phyloP scores from a whole-genome alignment of 1,139 yeast genomes.

The Suhomyces anneliseae region DNA sequence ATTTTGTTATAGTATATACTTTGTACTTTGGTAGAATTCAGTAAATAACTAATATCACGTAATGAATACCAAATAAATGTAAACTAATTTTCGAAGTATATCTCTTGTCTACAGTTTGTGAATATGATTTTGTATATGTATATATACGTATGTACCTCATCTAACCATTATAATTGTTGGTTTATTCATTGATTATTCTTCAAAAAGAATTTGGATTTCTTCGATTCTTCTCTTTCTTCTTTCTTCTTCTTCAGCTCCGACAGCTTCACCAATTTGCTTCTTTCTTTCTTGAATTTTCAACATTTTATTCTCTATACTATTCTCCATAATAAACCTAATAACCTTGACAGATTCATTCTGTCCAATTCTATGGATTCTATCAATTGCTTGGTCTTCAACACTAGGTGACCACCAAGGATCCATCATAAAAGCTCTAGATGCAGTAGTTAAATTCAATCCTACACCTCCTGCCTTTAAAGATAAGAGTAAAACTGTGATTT shows the following conservation, averaged over 20 bases:
- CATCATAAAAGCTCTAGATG: slow-evolving; percentile 86
- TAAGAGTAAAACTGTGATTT: slow-evolving; percentile 60
- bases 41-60: background rate
- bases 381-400: slow-evolving; percentile 92
- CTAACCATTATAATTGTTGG: background rate
- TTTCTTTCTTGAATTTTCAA: slow-evolving; percentile 83
- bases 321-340: slow-evolving; percentile 74
- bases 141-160: too few relatives aligned
- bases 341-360: slow-evolving; percentile 75
- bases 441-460: slow-evolving; percentile 85
- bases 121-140: too few relatives aligned
- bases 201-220: slow-evolving; percentile 77
- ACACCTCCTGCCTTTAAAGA: slow-evolving; percentile 96
- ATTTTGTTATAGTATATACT: background rate
- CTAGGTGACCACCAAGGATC: slow-evolving; percentile 99
- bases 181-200: slow-evolving; percentile 29
- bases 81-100: too few relatives aligned
- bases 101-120: too few relatives aligned
- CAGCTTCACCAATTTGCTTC: slow-evolving; percentile 80
- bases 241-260: slow-evolving; percentile 77
- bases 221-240: slow-evolving; percentile 73
- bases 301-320: slow-evolving; percentile 91
- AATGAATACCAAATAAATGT: too few relatives aligned
- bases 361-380: slow-evolving; percentile 90
- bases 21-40: background rate